These are phyloP conservation scores for Ilex paraguariensis DNA, from an alignment of 305 asterid species.

Conservation along the genomic window DNA sequence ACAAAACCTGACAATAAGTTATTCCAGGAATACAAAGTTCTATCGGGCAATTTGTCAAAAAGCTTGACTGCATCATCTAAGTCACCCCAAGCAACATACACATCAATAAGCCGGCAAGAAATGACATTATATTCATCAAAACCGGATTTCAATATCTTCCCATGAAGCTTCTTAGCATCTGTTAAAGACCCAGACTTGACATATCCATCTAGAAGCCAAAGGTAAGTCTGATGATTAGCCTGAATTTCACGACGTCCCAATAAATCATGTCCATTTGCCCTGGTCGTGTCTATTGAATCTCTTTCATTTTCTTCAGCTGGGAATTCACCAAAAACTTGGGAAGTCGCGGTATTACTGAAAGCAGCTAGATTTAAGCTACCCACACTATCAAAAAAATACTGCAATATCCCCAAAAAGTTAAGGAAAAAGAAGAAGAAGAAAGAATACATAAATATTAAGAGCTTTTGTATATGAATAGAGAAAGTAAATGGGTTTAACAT, in stretches of 20 bases:
- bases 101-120: constrained; percentile 21
- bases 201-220: constrained; percentile 21
- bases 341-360: constrained; percentile 26
- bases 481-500: not conserved
- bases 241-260: constrained; percentile 12
- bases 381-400: constrained; percentile 3
- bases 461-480: not conserved
- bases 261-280: not conserved
- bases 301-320: constrained; percentile 22
- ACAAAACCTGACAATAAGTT: constrained; percentile 20
- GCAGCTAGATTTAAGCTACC: constrained; percentile 13
- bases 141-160: constrained; percentile 27
- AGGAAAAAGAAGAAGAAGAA: not conserved
- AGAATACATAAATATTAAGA: not conserved
- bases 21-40: constrained; percentile 30
- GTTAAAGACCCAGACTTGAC: constrained; percentile 16
- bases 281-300: constrained; percentile 1
- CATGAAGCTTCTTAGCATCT: constrained; percentile 31
- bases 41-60: constrained; percentile 27
- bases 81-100: constrained; percentile 32
- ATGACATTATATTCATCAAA: constrained; percentile 14
- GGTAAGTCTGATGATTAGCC: constrained; percentile 15
- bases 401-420: not conserved
- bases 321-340: constrained; percentile 16
- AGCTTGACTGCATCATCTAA: constrained; percentile 21